Conservation (phyloP, 352 stramenopile species). For the Hyaloperonospora brassicae region DNA sequence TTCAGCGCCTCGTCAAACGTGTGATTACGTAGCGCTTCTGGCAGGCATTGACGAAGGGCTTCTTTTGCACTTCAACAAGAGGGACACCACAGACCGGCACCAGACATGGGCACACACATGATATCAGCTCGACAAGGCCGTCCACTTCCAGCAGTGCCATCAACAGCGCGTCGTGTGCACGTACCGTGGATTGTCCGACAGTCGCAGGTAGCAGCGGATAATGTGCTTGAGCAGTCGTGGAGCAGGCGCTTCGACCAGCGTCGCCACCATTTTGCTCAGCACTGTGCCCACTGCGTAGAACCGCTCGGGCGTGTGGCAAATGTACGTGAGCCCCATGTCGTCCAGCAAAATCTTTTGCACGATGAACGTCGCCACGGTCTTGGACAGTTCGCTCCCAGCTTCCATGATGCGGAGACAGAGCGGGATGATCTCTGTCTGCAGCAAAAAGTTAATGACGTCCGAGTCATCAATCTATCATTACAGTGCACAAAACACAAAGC, state of each 20-base stretch:
- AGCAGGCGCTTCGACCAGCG: conserved; percentile 89
- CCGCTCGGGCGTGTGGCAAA: conserved; percentile 96
- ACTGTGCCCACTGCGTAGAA: conserved; percentile 88
- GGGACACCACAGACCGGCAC: background rate
- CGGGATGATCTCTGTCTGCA: conserved; percentile 99
- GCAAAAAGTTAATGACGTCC: conserved; percentile 97
- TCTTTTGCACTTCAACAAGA: conserved; percentile 83
- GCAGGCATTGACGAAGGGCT: conserved; percentile 94
- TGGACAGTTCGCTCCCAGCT: conserved; percentile 94
- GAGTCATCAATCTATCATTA: conserved; percentile 90
- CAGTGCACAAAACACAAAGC: conserved; percentile 2
- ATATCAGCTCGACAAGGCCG: no score
- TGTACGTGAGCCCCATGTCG: conserved; percentile 97
- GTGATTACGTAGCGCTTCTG: conserved; percentile 89
- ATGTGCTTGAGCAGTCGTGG: conserved; percentile 98
- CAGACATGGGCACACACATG: no score
- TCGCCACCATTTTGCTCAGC: conserved; percentile 95
- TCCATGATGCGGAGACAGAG: conserved; percentile 99
- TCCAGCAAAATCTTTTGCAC: conserved; percentile 99
- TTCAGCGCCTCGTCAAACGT: conserved; percentile 92
- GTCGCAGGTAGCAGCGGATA: conserved; percentile 95
- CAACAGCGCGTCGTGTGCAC: background rate
- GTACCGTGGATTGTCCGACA: conserved; percentile 77
- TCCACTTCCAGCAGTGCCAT: no score
- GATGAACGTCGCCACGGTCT: conserved; percentile 99